These are phyloP conservation scores for Narthecium ossifragum DNA, from an alignment of 106 monocot genomes.

Conservation along the genomic window DNA sequence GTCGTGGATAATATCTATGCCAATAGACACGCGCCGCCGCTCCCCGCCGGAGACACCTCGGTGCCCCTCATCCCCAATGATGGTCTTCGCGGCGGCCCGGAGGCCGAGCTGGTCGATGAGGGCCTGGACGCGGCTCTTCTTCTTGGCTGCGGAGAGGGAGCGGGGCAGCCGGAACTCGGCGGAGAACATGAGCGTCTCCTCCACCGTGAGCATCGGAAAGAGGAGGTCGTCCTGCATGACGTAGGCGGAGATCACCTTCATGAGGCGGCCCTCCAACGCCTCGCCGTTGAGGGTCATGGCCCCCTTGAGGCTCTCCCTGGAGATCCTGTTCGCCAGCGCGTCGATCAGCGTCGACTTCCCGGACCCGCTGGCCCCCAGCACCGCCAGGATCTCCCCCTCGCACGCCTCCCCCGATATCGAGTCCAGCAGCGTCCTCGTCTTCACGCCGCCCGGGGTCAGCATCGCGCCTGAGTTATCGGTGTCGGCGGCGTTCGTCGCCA, in stretches of 20 bases:
- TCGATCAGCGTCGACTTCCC: slow-evolving; percentile 92
- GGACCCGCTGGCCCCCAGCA: slow-evolving; percentile 78
- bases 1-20: slow-evolving; percentile 88
- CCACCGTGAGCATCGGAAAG: slow-evolving; percentile 84
- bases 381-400: slow-evolving; percentile 83
- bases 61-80: slow-evolving; percentile 75
- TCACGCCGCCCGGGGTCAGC: neutral
- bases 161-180: slow-evolving; percentile 84
- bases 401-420: slow-evolving; percentile 67
- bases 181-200: slow-evolving; percentile 78
- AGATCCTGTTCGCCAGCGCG: slow-evolving; percentile 70
- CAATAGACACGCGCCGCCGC: slow-evolving; percentile 75
- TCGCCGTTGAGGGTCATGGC: slow-evolving; percentile 63
- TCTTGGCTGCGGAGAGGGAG: slow-evolving; percentile 40
- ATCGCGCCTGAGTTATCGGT: neutral
- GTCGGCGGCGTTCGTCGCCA: neutral
- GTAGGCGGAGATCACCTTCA: slow-evolving; percentile 71
- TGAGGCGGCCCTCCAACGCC: slow-evolving; percentile 24
- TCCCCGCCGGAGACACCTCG: slow-evolving; percentile 88
- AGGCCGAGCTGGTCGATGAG: slow-evolving; percentile 81
- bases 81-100: slow-evolving; percentile 46
- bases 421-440: slow-evolving; percentile 59
- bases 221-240: slow-evolving; percentile 88
- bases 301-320: slow-evolving; percentile 57
- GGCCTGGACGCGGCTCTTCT: slow-evolving; percentile 44